Conservation (phyloP, 306 rosid species). For the Calophaca sinica region DNA sequence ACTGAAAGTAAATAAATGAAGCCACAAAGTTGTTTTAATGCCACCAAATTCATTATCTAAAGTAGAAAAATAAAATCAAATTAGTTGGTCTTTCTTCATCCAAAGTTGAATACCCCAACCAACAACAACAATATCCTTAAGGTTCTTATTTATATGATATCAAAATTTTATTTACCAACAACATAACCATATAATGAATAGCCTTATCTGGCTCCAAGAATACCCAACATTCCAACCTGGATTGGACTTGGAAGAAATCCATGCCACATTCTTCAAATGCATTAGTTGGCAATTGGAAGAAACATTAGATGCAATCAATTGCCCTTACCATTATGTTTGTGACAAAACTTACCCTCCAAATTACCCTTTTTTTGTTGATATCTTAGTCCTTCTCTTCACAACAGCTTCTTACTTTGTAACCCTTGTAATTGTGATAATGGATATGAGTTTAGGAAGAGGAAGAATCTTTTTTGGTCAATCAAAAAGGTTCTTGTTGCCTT, state of each 20-base stretch:
- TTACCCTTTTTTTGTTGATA: constrained; percentile 65
- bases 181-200: constrained; percentile 45
- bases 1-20: constrained; percentile 18
- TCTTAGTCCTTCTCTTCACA: constrained; percentile 61
- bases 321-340: constrained; percentile 91
- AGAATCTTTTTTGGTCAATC: constrained; percentile 36
- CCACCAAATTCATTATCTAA: constrained; percentile 29
- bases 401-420: constrained; percentile 67
- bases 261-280: constrained; percentile 78
- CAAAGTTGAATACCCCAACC: constrained; percentile 63
- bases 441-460: constrained; percentile 48
- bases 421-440: constrained; percentile 59
- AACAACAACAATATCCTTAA: constrained; percentile 47
- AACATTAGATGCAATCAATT: constrained; percentile 69
- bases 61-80: constrained; percentile 36
- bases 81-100: constrained; percentile 80
- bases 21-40: constrained; percentile 40
- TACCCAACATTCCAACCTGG: constrained; percentile 59
- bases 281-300: constrained; percentile 94
- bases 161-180: constrained; percentile 14
- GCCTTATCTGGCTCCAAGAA: constrained; percentile 54
- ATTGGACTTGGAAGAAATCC: constrained; percentile 55
- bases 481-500: constrained; percentile 66
- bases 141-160: constrained; percentile 43
- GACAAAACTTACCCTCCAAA: constrained; percentile 74